Conservation (phyloP, 352 stramenopile species). For the Phytophthora sansomeana region DNA sequence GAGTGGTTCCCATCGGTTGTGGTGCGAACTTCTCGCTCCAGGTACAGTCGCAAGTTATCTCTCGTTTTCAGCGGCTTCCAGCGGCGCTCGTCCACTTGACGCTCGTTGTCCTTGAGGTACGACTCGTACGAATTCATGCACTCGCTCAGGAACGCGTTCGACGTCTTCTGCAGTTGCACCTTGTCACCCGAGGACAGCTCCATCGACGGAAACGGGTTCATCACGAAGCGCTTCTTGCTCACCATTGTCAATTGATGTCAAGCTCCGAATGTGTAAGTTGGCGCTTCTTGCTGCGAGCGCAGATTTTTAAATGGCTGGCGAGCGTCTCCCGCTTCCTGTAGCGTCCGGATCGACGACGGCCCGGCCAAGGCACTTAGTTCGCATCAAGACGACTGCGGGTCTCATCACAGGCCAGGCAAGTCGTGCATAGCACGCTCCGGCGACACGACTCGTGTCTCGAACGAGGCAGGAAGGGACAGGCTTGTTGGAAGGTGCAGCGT, state of each 20-base stretch:
- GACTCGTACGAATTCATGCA: constrained; percentile 37
- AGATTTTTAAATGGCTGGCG: constrained; percentile 38
- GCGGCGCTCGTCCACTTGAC: constrained; percentile 41
- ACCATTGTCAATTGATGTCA: constrained; percentile 30
- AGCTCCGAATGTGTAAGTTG: not conserved
- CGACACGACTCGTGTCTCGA: constrained; percentile 23
- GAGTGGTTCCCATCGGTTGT: constrained; percentile 34
- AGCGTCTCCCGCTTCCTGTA: constrained; percentile 14
- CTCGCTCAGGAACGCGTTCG: constrained; percentile 32
- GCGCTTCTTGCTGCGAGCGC: constrained; percentile 11
- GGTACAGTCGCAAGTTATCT: constrained; percentile 40
- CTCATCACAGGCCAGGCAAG: constrained; percentile 25
- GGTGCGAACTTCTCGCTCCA: constrained; percentile 43
- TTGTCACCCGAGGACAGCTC: constrained; percentile 41
- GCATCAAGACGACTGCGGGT: constrained; percentile 40
- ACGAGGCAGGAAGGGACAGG: constrained; percentile 31
- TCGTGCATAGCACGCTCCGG: constrained; percentile 31
- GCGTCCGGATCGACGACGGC: constrained; percentile 29
- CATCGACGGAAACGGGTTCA: constrained; percentile 49
- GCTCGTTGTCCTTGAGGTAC: constrained; percentile 29
- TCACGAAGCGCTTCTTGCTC: constrained; percentile 39
- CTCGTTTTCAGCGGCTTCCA: constrained; percentile 57
- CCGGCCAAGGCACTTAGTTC: constrained; percentile 21
- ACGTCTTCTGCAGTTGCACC: constrained; percentile 42
- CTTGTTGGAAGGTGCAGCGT: constrained; percentile 31